Percentiles rank a stretch among this genome's conserved stretches.
These are phyloP conservation scores for Polytrichum formosum DNA, from an alignment of 225 moss, liverwort and hornwort genomes.

Conservation along the genomic window DNA sequence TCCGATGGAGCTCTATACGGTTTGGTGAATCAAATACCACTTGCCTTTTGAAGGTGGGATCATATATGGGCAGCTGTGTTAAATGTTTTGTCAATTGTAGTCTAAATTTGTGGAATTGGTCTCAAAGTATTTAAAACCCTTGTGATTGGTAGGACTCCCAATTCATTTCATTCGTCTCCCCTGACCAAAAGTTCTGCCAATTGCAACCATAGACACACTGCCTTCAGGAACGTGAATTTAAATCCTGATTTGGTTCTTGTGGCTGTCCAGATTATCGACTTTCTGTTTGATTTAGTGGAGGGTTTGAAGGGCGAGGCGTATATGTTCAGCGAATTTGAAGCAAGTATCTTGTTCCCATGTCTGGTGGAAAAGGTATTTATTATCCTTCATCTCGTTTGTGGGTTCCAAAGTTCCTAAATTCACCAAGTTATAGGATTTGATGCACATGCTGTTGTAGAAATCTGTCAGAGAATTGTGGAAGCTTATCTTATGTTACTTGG, in stretches of 20 bases:
- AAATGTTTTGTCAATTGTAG: too few relatives aligned
- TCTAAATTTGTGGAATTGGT: too few relatives aligned
- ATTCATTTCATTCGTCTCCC: too few relatives aligned
- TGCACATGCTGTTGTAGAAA: neutral
- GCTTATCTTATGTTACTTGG: slow-evolving; percentile 7
- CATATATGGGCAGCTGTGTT: neutral
- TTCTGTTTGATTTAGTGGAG: slow-evolving; percentile 78
- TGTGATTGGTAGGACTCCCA: too few relatives aligned
- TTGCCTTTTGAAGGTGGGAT: slow-evolving; percentile 72
- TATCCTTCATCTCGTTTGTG: neutral
- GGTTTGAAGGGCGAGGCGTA: slow-evolving; percentile 78
- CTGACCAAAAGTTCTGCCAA: too few relatives aligned
- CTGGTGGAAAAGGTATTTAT: slow-evolving; percentile 83
- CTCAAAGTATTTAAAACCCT: too few relatives aligned
- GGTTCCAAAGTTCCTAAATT: neutral
- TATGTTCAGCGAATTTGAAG: slow-evolving; percentile 79
- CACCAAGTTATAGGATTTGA: neutral
- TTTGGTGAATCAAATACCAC: slow-evolving; percentile 96
- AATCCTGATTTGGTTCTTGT: neutral
- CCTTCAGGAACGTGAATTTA: neutral
- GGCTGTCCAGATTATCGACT: slow-evolving; percentile 66
- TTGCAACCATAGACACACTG: too few relatives aligned
- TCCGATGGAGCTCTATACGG: slow-evolving; percentile 81
- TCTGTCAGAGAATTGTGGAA: neutral
- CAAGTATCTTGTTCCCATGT: slow-evolving; percentile 80